Evolutionary conservation across 106 monocot species (phyloP), one percentile per base, ranked within the genome.

Genomic region (Allium sativum): DNA sequence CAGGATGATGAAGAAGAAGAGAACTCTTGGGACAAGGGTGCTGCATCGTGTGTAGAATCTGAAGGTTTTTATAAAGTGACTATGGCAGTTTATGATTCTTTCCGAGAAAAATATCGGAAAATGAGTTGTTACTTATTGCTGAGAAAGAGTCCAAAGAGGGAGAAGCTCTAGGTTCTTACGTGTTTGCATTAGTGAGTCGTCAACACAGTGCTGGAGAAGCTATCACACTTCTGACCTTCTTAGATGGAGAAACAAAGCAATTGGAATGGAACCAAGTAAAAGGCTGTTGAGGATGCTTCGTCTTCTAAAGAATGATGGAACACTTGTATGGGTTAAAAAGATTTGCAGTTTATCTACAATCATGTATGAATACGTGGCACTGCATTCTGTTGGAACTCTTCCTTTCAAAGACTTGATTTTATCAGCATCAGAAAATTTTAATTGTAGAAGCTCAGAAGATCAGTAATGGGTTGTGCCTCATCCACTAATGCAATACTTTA

Each of bases 301-400:
- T 13, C 16, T 78, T 59, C 55, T 88, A 58, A 71, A 78, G 59
- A 73, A 21, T 9, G 66, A 54, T 16, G 64, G 78, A 42, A 76
- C 62, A 21, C 65, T 77, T 20, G 55, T 98, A 20, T 88, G 72
- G 76, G 76, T 92, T 67, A 61, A 78, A 48, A 92, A 90, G 96
- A 60, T 98, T 70, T 84, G 91, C 74, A 98, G 88, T 73, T 80
- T 98, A 66, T 98, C 96, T 8, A 98, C 96, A 44, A 91, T 98
- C 55, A 88, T 92, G 62, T 82, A 91, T 51, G 96, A 98, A 76
- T 92, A 78, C 73, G 56, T 65, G n/a, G 96, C 78, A 21, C 14
- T 98, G 65, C 88, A 81, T 80, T 98, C 96, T 59, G 52, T 92
- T 50, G 67, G 65, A 13, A 68, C 73, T 66, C 85, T 98, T 58